Base-by-base conservation (phyloP, 2,329 filamentous ascomycete genomes). In the Monosporascus sp. region DNA sequence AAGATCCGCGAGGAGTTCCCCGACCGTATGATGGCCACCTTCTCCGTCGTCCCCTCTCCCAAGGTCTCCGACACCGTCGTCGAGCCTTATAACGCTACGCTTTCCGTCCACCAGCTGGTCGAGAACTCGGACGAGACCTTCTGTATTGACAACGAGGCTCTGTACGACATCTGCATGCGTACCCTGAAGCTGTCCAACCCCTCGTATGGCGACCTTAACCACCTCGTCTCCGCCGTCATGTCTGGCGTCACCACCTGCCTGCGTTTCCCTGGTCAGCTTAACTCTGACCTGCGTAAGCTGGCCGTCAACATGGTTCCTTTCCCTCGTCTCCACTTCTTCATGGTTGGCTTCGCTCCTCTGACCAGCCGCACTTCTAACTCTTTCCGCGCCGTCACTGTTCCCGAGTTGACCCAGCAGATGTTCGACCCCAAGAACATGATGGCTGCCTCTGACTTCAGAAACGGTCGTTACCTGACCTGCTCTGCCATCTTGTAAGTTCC, bases 361-460 rank as follows among this genome's bases (percentile, higher is more conserved):
- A 99, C 94, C 75, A 96, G 91, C 78, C 87, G 88, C 76, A 86
- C 87, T 68, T 88, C 93, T 64, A 78, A 95, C 84, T 91, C 89
- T 66, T 99, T 97, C 93, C 94, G 94, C 73, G 93, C 94, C 64
- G 89, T 97, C 76, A 92, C 88, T 70, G 94, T 99, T 58, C 93
- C 94, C 55, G 94, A 99, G 84, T 85, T 99, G 75, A 97, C 94
- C 70, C 94, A 99, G 83, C 94, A 99, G 79, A 97, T 99, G 91
- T 99, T 96, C 83, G 94, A 99, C 82, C 93, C 94, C 71, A 99
- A 97, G 91, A 99, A 99, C 88, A 99, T 99, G 93, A 99, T 99
- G 94, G 94, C 94, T 79, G 94, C 94, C 63, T 95, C 92, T 61
- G 94, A 99, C 82, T 99, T 99, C 91, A 91, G 94, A 70, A 99